Evolutionary conservation across 1,284 basidiomycete species (phyloP).

Genomic region (Sphaerobolus stellatus): DNA sequence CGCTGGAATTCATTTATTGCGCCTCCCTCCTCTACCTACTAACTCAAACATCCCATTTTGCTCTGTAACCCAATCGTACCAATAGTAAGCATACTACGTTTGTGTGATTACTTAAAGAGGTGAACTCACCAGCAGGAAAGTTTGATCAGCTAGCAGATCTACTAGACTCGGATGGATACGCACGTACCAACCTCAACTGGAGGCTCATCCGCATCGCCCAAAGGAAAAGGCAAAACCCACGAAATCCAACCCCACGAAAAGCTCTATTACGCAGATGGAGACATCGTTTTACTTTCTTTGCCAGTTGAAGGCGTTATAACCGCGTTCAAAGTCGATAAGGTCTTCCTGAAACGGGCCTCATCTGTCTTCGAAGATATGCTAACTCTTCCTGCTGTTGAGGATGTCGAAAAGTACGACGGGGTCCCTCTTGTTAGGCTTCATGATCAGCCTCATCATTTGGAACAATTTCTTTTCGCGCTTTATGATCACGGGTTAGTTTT

Average conservation of each 20-base stretch:
- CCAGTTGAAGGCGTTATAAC: background rate
- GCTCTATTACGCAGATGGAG: background rate
- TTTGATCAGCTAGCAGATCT: too few relatives aligned
- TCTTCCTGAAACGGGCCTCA: slow-evolving; percentile 14
- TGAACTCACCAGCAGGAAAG: too few relatives aligned
- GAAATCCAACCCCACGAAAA: background rate
- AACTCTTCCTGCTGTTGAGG: slow-evolving; percentile 19
- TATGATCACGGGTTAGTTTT: slow-evolving; percentile 20
- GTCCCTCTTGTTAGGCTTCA: slow-evolving; percentile 26
- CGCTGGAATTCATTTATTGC: too few relatives aligned
- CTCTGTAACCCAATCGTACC: too few relatives aligned
- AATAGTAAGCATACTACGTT: too few relatives aligned
- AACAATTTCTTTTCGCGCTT: slow-evolving; percentile 29
- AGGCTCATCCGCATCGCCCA: too few relatives aligned
- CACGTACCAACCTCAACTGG: too few relatives aligned
- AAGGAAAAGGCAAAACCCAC: too few relatives aligned
- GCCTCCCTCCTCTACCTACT: too few relatives aligned
- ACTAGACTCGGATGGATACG: too few relatives aligned
- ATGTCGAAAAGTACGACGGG: slow-evolving; percentile 23
- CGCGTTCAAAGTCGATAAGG: background rate
- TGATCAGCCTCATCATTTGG: slow-evolving; percentile 29
- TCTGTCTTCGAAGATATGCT: slow-evolving; percentile 32
- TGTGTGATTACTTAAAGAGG: too few relatives aligned
- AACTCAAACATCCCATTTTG: too few relatives aligned
- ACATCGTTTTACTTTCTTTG: background rate